Conservation (phyloP, 2,329 filamentous ascomycete species). For the Epichloe hybrida region DNA sequence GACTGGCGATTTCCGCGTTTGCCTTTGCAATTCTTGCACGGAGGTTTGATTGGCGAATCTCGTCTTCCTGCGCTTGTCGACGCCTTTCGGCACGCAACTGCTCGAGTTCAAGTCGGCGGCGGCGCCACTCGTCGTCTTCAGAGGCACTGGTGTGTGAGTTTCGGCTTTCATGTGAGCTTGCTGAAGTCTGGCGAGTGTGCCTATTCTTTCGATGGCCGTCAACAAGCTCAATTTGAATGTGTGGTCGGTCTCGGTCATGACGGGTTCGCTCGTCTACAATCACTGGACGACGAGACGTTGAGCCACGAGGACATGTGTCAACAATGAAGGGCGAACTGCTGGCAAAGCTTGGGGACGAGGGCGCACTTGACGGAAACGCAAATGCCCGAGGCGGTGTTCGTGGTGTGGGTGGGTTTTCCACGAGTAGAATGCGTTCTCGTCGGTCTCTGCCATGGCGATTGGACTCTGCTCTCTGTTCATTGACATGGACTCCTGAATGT, state of each 20-base stretch:
- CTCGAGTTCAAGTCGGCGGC: slow-evolving; percentile 13
- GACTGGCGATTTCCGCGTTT: slow-evolving; percentile 28
- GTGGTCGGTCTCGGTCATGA: slow-evolving; percentile 9
- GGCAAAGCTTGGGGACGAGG: slow-evolving; percentile 22
- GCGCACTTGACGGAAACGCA: slow-evolving; percentile 25
- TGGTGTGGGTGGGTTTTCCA: slow-evolving; percentile 31
- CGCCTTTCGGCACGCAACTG: slow-evolving; percentile 12
- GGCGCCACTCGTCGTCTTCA: slow-evolving; percentile 15
- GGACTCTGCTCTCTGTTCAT: slow-evolving; percentile 22
- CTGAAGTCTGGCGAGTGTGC: slow-evolving; percentile 13
- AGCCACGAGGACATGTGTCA: slow-evolving; percentile 12
- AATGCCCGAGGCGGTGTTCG: slow-evolving; percentile 32
- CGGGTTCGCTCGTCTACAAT: slow-evolving; percentile 25
- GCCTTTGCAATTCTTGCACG: slow-evolving; percentile 23
- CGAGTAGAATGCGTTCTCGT: slow-evolving; percentile 30
- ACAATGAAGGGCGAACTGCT: slow-evolving; percentile 13
- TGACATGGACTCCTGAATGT: slow-evolving; percentile 24
- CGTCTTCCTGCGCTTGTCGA: slow-evolving; percentile 8
- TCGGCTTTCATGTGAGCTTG: slow-evolving; percentile 21
- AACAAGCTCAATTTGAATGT: slow-evolving; percentile 25
- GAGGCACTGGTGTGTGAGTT: slow-evolving; percentile 17
- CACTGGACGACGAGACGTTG: slow-evolving; percentile 18
- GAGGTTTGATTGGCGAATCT: slow-evolving; percentile 10
- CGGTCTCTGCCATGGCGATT: slow-evolving; percentile 16
- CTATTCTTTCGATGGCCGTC: slow-evolving; percentile 13